A percentile compares a stretch with the other conserved stretches of the same genome.
phyloP scores from a whole-genome alignment of 2,329 filamentous ascomycete species.

The Cylindrodendrum hubeiense region DNA sequence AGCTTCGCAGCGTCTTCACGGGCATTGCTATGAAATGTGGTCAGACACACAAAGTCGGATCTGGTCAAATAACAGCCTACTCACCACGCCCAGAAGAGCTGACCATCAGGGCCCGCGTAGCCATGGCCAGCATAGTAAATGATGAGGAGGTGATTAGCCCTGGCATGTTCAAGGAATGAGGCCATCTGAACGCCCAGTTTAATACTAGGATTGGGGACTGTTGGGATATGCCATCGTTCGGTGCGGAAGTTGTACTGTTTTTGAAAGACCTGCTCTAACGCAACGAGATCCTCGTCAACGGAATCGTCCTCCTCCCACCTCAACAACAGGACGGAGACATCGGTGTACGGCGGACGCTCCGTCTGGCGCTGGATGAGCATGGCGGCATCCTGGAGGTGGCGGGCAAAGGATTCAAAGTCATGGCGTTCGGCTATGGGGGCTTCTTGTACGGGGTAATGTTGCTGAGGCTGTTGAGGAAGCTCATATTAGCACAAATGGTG shows the following conservation, averaged over 20 bases:
- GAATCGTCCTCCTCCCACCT: slow-evolving; percentile 72
- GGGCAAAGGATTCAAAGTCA: slow-evolving; percentile 76
- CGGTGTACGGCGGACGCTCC: slow-evolving; percentile 67
- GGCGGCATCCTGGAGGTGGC: slow-evolving; percentile 76
- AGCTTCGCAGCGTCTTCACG: slow-evolving; percentile 70
- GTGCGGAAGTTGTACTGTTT: slow-evolving; percentile 72
- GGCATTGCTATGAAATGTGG: slow-evolving; percentile 60
- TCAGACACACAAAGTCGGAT: slow-evolving; percentile 51
- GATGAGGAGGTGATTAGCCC: slow-evolving; percentile 71
- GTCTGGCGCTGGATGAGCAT: slow-evolving; percentile 75
- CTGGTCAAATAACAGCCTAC: slow-evolving; percentile 47
- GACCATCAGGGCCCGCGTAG: slow-evolving; percentile 68
- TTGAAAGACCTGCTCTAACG: slow-evolving; percentile 69
- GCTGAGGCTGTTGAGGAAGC: slow-evolving; percentile 42
- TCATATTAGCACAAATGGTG: slow-evolving; percentile 36
- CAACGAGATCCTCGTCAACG: slow-evolving; percentile 65
- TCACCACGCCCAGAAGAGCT: slow-evolving; percentile 77
- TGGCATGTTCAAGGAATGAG: slow-evolving; percentile 69
- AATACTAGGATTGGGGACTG: slow-evolving; percentile 68
- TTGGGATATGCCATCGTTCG: slow-evolving; percentile 72
- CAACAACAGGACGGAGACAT: slow-evolving; percentile 71
- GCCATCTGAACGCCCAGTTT: slow-evolving; percentile 73
- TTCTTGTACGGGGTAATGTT: slow-evolving; percentile 55
- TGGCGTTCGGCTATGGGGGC: slow-evolving; percentile 61
- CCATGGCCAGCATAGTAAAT: slow-evolving; percentile 75